phyloP scores from a whole-genome alignment of 2,329 filamentous ascomycete genomes.

The Cercospora janseana region DNA sequence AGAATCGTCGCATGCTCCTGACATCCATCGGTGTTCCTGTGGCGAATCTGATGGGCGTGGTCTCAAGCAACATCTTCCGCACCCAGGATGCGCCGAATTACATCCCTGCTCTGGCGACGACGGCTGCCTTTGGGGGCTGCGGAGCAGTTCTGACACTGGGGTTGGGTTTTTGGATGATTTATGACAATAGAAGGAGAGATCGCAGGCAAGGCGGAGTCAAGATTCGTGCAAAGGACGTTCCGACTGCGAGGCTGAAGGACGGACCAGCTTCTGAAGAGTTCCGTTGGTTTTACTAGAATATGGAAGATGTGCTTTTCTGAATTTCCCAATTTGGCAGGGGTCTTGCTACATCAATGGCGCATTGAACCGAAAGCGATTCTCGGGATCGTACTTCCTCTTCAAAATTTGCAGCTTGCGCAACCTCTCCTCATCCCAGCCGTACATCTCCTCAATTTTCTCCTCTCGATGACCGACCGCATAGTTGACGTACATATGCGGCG shows the following conservation, averaged over 20 bases:
- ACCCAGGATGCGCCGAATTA: slow-evolving; percentile 65
- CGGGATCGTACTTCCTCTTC: background rate
- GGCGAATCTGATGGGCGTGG: slow-evolving; percentile 73
- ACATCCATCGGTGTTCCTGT: slow-evolving; percentile 71
- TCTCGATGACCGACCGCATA: background rate
- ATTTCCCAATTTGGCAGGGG: too few relatives aligned
- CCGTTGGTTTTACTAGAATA: slow-evolving; percentile 42
- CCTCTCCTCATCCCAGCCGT: background rate
- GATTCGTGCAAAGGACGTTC: slow-evolving; percentile 52
- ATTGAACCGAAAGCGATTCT: slow-evolving; percentile 7
- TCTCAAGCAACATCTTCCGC: slow-evolving; percentile 66
- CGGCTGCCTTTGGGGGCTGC: slow-evolving; percentile 60
- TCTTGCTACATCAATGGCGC: slow-evolving; percentile 1
- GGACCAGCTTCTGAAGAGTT: slow-evolving; percentile 46
- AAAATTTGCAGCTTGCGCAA: background rate
- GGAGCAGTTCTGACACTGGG: slow-evolving; percentile 56
- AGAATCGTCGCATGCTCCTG: slow-evolving; percentile 67
- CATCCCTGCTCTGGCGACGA: slow-evolving; percentile 63
- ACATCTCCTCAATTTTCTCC: slow-evolving; percentile 2
- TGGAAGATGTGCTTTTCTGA: too few relatives aligned
- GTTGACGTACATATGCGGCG: slow-evolving; percentile 1
- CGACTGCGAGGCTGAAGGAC: slow-evolving; percentile 47
- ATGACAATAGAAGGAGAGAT: slow-evolving; percentile 64
- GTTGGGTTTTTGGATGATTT: slow-evolving; percentile 63
- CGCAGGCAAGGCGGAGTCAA: slow-evolving; percentile 52